Base-by-base conservation (phyloP, 305 asterid species). In the Plantago lanceolata region DNA sequence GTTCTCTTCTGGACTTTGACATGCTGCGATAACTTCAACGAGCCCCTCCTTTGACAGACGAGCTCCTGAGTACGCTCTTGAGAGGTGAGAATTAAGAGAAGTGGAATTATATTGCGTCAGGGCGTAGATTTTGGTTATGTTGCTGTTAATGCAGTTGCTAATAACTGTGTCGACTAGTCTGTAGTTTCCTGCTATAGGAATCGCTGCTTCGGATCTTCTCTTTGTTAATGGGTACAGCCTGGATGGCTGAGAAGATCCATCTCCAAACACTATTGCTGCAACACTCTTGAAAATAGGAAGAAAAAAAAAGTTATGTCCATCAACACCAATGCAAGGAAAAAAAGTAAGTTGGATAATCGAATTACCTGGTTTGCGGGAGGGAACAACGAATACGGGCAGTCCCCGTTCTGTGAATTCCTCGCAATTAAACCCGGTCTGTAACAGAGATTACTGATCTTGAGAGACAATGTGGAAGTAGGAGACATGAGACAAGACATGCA, bases 201-300 rank as follows among this genome's bases (percentile, higher is more conserved):
- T 84, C 0, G 95, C 95, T 16, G 87, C 93, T 65, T 87, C 88
- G 47, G 97, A 84, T 74, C 95, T 73, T 51, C 95, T 53, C 75
- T 90, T 87, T 31, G 93, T 90, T 70, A 90, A 70, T 0, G 96
- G 97, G 72, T 90, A 84, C 13, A 90, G 90, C 71, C 66, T 71
- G 1, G 89, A 78, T 28, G 45, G 45, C 15, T 85, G 81, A 1
- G 87, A 72, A n/a, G 86, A 76, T 59, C 87, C 93, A 67, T 90
- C 95, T 67, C 97, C 97, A 20, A 90, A 87, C 33, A 90, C 87
- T 51, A 90, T 85, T 26, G 96, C 97, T 68, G 97, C 97, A 71
- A 90, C 97, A 78, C 87, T 85, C 94, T 87, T n/a, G n/a, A n/a
- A n/a, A n/a, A n/a, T n/a, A n/a, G 94, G 19, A 26, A 3, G 9